Base-by-base conservation (phyloP, 495 filamentous ascomycete genomes). In the Daldinia grandis region DNA sequence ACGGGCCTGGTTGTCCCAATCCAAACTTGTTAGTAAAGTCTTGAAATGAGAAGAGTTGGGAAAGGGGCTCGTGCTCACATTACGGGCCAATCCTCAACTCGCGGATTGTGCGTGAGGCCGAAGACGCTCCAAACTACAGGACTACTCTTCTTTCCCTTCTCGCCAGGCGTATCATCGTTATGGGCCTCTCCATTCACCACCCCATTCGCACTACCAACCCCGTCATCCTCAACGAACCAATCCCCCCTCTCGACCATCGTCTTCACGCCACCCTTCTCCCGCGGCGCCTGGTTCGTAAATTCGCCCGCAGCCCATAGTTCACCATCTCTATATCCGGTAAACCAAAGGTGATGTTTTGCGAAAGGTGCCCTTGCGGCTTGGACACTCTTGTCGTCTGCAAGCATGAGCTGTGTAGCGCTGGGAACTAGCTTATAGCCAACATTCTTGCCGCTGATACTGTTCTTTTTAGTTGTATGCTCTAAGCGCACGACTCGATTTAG, bases 251-350 rank as follows among this genome's bases (percentile, higher is more conserved):
- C 66, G 5, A 79, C 74, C 77, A 78, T 78, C 12, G 57, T 64
- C 50, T 70, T 69, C 12, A 79, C 76, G 28, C 78, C 78, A 10
- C 73, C 75, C 5, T 75, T 74, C 28, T 77, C 75, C 21, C 55
- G 62, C 10, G 68, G 71, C 37, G 77, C 78, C 80, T 97, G 94
- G 68, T 97, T 92, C 3, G 94, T 97, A 77, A 95, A 97, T 75
- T 89, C 86, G 6, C 94, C 94, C 7, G 89, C 93, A 0, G 94
- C 88, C 74, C 88, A 97, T 4, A 96, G 79, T 77, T 97, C 94
- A 6, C 84, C 88, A 61, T 96, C 93, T 42, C 81, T 83, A 76
- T 96, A 91, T 21, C 86, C 86, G 1, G 92, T 94, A 4, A 95
- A 88, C 82, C 94, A 97, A 54, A 97, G 84, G 58, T 91, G 90